Percentiles rank a stretch among this genome's conserved stretches.
These are phyloP conservation scores for Candida sanyiensis DNA, from an alignment of 805 yeast genomes.

Conservation along the genomic window DNA sequence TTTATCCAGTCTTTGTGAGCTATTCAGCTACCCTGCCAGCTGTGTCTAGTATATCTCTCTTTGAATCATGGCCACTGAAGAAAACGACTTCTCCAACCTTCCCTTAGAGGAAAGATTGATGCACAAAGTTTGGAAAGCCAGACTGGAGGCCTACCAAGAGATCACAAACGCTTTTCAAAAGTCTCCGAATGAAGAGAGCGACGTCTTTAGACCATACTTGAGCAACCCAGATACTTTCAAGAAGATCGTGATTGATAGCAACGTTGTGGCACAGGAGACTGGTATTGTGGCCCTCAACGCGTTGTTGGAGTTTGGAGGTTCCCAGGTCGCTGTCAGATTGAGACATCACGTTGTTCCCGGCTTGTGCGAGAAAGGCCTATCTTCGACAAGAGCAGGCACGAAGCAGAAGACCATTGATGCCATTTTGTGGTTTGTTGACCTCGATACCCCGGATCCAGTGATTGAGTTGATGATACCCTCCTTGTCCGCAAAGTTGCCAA, in stretches of 20 bases:
- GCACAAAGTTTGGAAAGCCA: conserved; percentile 83
- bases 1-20: too few species aligned
- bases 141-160: conserved; percentile 75
- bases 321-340: conserved; percentile 35
- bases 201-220: conserved; percentile 45
- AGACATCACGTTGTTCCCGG: conserved; percentile 39
- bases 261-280: conserved; percentile 88
- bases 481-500: conserved; percentile 62
- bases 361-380: conserved; percentile 76
- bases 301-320: conserved; percentile 52
- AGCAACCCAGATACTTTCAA: conserved; percentile 50
- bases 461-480: conserved; percentile 63
- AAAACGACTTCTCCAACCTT: conserved; percentile 20
- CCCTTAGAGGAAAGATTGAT: conserved; percentile 27
- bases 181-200: conserved; percentile 52
- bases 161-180: conserved; percentile 43
- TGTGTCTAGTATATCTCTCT: too few species aligned
- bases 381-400: conserved; percentile 71
- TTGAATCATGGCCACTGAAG: conserved; percentile 12
- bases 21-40: too few species aligned
- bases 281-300: conserved; percentile 56
- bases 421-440: conserved; percentile 56
- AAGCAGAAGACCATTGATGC: conserved; percentile 60
- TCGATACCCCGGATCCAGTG: conserved; percentile 58
- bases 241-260: conserved; percentile 63